phyloP scores from a whole-genome alignment of 2,329 filamentous ascomycete species.

The Chaetomiaceae sp. region DNA sequence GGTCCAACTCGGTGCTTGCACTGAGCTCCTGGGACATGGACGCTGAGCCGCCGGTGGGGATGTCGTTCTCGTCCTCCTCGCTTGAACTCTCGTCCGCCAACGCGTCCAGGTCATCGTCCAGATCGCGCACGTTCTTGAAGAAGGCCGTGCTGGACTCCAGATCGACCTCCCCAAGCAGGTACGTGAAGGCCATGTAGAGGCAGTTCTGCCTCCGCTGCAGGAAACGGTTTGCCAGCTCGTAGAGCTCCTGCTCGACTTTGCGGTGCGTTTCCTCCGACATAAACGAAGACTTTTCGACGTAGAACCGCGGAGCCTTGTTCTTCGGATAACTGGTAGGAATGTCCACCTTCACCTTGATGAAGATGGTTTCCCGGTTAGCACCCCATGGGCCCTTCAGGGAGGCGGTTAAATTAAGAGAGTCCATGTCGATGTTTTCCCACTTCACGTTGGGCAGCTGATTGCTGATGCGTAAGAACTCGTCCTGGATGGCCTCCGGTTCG shows the following conservation, averaged over 20 bases:
- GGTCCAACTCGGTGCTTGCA: constrained; percentile 46
- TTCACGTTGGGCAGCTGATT: constrained; percentile 57
- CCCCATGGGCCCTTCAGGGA: constrained; percentile 62
- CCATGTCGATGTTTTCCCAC: constrained; percentile 60
- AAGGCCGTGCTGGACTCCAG: constrained; percentile 54
- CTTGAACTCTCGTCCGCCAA: constrained; percentile 74
- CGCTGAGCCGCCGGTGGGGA: constrained; percentile 46
- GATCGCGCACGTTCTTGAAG: constrained; percentile 59
- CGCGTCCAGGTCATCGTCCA: constrained; percentile 51
- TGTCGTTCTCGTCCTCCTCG: constrained; percentile 64
- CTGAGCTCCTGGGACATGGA: constrained; percentile 58
- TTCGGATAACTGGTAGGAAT: constrained; percentile 56
- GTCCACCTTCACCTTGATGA: constrained; percentile 55
- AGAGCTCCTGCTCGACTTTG: constrained; percentile 49
- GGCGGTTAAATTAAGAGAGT: constrained; percentile 51
- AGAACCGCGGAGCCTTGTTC: constrained; percentile 50
- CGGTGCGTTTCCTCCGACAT: constrained; percentile 52
- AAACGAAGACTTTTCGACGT: constrained; percentile 55
- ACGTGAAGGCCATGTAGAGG: constrained; percentile 55
- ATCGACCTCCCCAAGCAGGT: constrained; percentile 57
- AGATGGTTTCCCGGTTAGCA: constrained; percentile 48
- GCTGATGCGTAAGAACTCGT: constrained; percentile 58
- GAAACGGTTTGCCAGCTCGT: constrained; percentile 50
- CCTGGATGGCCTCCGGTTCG: constrained; percentile 56
- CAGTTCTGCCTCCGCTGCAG: constrained; percentile 54